Base-by-base conservation (phyloP, 148 eudicot genomes). In the Vaccinium vitisidaea region DNA sequence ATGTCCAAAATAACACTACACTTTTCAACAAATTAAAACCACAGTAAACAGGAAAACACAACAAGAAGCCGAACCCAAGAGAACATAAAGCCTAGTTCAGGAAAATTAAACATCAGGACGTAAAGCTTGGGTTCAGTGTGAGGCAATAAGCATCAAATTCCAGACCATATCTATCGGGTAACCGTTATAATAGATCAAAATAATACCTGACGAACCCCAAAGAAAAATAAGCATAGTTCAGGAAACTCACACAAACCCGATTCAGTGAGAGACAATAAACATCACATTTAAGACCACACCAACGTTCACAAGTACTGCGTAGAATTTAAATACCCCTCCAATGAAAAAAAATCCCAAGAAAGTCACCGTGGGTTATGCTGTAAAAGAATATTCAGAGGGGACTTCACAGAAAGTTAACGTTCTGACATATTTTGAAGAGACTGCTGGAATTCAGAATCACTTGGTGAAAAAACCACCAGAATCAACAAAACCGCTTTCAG, bases 61-160 rank as follows among this genome's bases (percentile, higher is more conserved):
- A 19, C 27, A 19, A 75, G 46, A 5, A 75, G 46, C 25, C n/a
- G 5, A 75, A 43, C 53, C 78, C 78, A 19, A 75, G 13, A 76
- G 80, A 76, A 76, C 56, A 76, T 75, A 19, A 50, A 76, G 18
- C 56, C 27, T 48, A n/a, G 11, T 46, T 76, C 79, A n/a, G 79
- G 79, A 36, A 18, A 74, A 8, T 74, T 15, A 39, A 18, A 74
- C 77, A 43, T 36, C 21, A 71, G 48, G 39, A 18, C 50, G 39
- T 36, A 39, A 15, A 73, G 10, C 49, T 73, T 73, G 49, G 49
- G 36, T 73, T 36, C 77, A 39, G 16, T 5, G 77, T 4, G 16
- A 15, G 19, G n/a, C 48, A 73, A 39, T 73, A 18, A 18, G 49
- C 77, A 73, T 36, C 77, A 73, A 73, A 73, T 73, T 73, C 19